Base-by-base conservation (phyloP, 257 asterid genomes). In the Echium plantagineum region DNA sequence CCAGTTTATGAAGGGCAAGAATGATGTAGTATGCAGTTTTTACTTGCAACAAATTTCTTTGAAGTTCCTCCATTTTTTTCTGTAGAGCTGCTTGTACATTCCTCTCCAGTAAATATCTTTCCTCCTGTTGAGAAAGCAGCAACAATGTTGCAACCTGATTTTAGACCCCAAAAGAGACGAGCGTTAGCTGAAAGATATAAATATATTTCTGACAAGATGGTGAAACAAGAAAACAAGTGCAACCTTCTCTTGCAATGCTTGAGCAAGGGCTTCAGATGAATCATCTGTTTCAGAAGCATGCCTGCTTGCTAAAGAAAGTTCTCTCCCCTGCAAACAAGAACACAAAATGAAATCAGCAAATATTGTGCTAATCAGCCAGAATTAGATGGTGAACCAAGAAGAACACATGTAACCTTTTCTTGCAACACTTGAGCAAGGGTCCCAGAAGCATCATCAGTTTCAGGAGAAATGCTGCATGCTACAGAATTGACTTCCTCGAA, bases 181-280 rank as follows among this genome's bases (percentile, higher is more conserved):
- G 49, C 49, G 13, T 13, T 42, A 52, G 57, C 28, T 21, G 8
- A 58, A 54, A n/a, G 42, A 4, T 31, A 48, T 3, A 62, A 49
- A n/a, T 38, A 59, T 69, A 57, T 32, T 51, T 42, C 5, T 12
- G 49, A 42, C 57, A 54, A 15, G 60, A 61, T 60, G 8, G 21
- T 21, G 15, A 55, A 32, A 66, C 63, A 71, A 59, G 65, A 68
- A 52, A 8, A 31, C 24, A n/a, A 56, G 31, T 54, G 52, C 68
- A 66, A 91, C 96, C 98, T 91, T 91, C 83, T 91, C 96, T 15
- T 87, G 89, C 83, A 87, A 74, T 17, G 96, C 98, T 83, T 73
- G 75, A 66, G 95, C 77, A 73, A 91, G 81, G 68, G 80, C 85
- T 53, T 78, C 83, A 24, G 93, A 87, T 57, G 75, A 59, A 67